Percentiles rank a stretch among this genome's conserved stretches.
phyloP scores from a whole-genome alignment of 2,329 filamentous ascomycete species.

The Claviceps maximensis region DNA sequence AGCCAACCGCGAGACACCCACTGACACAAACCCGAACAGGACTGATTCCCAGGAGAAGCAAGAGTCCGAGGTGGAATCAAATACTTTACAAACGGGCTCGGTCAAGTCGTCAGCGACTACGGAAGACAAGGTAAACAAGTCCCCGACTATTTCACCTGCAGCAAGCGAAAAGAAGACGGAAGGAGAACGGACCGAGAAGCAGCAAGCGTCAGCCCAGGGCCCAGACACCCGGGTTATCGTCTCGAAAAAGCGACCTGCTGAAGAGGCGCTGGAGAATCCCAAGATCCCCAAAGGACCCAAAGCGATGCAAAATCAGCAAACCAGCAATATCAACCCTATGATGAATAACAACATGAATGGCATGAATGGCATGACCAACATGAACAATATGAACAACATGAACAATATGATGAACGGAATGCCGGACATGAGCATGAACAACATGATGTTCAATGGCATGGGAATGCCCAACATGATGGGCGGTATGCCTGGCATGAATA shows the following conservation, averaged over 20 bases:
- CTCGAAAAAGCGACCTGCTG: slow-evolving; percentile 71
- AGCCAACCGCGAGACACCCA: slow-evolving; percentile 25
- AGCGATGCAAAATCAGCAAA: slow-evolving; percentile 46
- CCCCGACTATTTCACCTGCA: slow-evolving; percentile 17
- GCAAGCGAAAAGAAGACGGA: slow-evolving; percentile 12
- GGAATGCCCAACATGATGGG: slow-evolving; percentile 22
- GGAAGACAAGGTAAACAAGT: slow-evolving; percentile 12
- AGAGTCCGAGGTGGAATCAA: neutral
- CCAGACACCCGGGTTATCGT: slow-evolving; percentile 20
- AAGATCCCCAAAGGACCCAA: slow-evolving; percentile 53
- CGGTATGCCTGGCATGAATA: slow-evolving; percentile 20
- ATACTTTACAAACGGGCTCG: slow-evolving; percentile 12
- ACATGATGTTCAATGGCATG: slow-evolving; percentile 12
- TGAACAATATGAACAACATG: slow-evolving; percentile 10
- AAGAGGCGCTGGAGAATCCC: slow-evolving; percentile 53
- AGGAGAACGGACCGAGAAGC: slow-evolving; percentile 25
- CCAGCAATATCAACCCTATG: slow-evolving; percentile 24
- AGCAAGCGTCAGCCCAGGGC: slow-evolving; percentile 15
- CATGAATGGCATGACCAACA: slow-evolving; percentile 26
- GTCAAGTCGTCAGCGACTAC: slow-evolving; percentile 21
- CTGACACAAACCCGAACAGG: slow-evolving; percentile 21
- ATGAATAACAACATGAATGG: slow-evolving; percentile 25
- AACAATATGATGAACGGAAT: slow-evolving; percentile 29
- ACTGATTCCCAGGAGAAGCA: slow-evolving; percentile 23
- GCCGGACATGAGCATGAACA: slow-evolving; percentile 24